Evolutionary conservation across 2,329 filamentous ascomycete species (phyloP).

Genomic region (Thelonectria discophora): DNA sequence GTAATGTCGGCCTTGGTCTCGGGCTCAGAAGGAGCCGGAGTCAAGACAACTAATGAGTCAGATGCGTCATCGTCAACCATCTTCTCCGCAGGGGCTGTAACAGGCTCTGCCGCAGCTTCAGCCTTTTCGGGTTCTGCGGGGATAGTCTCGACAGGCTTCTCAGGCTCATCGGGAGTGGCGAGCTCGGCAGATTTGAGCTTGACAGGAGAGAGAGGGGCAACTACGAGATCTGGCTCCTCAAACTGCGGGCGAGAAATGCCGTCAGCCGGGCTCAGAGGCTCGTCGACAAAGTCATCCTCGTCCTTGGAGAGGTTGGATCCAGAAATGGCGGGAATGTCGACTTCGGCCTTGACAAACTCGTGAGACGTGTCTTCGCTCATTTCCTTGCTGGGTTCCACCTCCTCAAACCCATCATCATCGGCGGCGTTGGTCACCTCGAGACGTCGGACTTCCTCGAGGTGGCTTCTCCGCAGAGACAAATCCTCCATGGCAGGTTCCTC

Average conservation of each 20-base stretch:
- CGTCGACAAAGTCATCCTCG: constrained; percentile 80
- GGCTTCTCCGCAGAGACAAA: constrained; percentile 66
- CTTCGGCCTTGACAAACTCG: constrained; percentile 70
- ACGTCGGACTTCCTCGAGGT: constrained; percentile 70
- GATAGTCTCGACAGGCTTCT: constrained; percentile 21
- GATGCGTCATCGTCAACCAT: constrained; percentile 28
- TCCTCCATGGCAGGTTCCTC: constrained; percentile 62
- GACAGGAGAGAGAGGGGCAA: constrained; percentile 65
- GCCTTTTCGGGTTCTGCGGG: constrained; percentile 8
- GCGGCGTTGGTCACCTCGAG: constrained; percentile 82
- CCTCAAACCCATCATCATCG: constrained; percentile 92
- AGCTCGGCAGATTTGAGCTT: constrained; percentile 46
- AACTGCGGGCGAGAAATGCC: constrained; percentile 68
- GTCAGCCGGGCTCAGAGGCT: constrained; percentile 74
- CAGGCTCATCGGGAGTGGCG: constrained; percentile 27
- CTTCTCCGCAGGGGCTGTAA: constrained; percentile 7
- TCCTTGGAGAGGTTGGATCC: constrained; percentile 56
- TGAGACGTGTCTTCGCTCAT: constrained; percentile 77
- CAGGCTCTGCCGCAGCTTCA: constrained; percentile 11
- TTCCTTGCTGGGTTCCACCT: constrained; percentile 76
- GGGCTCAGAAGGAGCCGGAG: constrained; percentile 37
- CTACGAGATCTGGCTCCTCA: constrained; percentile 65
- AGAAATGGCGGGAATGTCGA: constrained; percentile 54
- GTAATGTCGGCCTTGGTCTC: constrained; percentile 30
- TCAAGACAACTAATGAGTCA: constrained; percentile 34